Evolutionary conservation across 495 filamentous ascomycete genomes (phyloP).

Genomic region (Choiromyces venosus): DNA sequence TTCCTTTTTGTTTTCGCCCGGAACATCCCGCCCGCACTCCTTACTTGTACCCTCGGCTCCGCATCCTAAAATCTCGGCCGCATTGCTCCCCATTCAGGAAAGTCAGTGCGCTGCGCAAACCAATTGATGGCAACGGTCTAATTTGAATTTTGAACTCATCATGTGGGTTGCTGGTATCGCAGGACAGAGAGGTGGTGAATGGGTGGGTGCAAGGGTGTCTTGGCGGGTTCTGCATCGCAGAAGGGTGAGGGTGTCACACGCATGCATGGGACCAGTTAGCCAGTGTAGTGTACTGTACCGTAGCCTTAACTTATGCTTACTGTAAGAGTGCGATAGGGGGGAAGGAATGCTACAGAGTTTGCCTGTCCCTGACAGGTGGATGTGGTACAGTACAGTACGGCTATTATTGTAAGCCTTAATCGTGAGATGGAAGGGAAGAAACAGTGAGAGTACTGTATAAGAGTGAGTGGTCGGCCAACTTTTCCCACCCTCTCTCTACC

Average conservation of each 20-base stretch:
- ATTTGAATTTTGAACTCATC: neutral
- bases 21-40: too few species aligned
- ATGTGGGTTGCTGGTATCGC: neutral
- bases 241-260: neutral
- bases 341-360: neutral
- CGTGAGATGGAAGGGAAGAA: neutral
- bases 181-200: too few species aligned
- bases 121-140: neutral
- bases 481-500: too few species aligned
- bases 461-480: neutral
- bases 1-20: too few species aligned
- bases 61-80: neutral
- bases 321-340: neutral
- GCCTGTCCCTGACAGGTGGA: neutral
- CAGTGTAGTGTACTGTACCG: neutral
- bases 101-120: neutral
- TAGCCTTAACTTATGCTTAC: neutral
- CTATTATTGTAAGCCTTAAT: too few species aligned
- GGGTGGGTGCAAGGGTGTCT: neutral
- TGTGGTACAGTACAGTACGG: neutral
- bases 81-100: neutral
- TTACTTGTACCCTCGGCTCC: neutral
- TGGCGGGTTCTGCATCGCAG: neutral
- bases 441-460: too few species aligned
- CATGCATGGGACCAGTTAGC: slow-evolving; percentile 1